These are phyloP conservation scores for Daldinia caldariorum DNA, from an alignment of 495 filamentous ascomycete genomes.

Conservation along the genomic window DNA sequence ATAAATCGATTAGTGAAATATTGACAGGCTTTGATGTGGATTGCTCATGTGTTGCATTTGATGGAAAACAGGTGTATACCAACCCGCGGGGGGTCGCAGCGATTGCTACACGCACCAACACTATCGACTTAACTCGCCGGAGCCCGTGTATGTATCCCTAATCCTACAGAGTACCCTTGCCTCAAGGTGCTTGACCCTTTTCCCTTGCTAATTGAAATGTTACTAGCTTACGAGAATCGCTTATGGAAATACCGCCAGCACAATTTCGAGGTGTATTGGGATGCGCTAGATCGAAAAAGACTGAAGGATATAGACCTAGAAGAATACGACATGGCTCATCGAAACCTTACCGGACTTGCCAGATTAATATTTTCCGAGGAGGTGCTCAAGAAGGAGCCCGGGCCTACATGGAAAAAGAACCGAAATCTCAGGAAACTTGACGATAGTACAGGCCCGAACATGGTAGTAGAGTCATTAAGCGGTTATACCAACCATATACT, in stretches of 20 bases:
- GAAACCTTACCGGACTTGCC: no score
- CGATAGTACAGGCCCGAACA: no score
- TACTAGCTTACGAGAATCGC: conserved; percentile 68
- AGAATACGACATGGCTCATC: no score
- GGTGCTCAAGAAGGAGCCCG: no score
- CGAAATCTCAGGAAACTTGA: no score
- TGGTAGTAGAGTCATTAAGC: no score
- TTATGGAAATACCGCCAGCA: conserved; percentile 74
- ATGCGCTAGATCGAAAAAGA: conserved; percentile 65
- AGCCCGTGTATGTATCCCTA: conserved; percentile 59
- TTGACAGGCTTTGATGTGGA: conserved; percentile 77
- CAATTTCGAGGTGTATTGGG: conserved; percentile 74
- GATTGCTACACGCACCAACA: conserved; percentile 71
- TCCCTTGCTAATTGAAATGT: neutral
- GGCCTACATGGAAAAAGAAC: no score
- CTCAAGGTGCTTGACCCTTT: no score
- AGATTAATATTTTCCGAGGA: no score
- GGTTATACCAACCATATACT: no score
- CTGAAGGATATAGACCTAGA: conserved; percentile 47
- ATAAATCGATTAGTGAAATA: conserved; percentile 72
- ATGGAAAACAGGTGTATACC: conserved; percentile 69
- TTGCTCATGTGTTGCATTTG: conserved; percentile 71
- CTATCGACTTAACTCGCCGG: conserved; percentile 69
- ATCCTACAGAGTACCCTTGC: neutral
- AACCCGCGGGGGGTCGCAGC: conserved; percentile 66